These are phyloP conservation scores for Hansenula sp. DNA, from an alignment of 1,139 yeast genomes.

Conservation along the genomic window DNA sequence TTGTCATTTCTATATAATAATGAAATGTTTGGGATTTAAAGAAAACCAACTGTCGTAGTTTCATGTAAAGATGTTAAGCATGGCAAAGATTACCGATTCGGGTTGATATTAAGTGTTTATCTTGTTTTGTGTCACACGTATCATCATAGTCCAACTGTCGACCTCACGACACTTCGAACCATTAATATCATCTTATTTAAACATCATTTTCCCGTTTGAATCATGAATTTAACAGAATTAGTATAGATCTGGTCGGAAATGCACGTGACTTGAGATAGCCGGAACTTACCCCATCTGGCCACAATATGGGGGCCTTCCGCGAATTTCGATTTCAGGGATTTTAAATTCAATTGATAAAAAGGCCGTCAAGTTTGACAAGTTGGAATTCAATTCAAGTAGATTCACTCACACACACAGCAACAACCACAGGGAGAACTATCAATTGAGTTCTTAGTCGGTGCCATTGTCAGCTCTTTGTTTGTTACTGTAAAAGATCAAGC, in stretches of 20 bases:
- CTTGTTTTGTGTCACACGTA: too few relatives aligned
- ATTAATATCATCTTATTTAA: too few relatives aligned
- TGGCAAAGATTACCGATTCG: too few relatives aligned
- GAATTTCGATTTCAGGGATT: neutral
- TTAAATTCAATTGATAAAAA: neutral
- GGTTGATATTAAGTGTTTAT: too few relatives aligned
- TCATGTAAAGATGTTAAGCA: neutral
- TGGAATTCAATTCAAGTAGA: neutral
- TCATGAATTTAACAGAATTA: too few relatives aligned
- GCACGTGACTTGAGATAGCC: too few relatives aligned
- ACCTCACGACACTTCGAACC: too few relatives aligned
- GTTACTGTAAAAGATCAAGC: too few relatives aligned
- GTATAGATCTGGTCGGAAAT: too few relatives aligned
- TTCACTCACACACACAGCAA: neutral
- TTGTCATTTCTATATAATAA: neutral
- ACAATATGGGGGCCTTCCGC: neutral
- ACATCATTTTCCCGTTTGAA: too few relatives aligned
- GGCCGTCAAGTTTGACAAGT: neutral
- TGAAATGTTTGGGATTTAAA: neutral
- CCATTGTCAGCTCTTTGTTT: neutral
- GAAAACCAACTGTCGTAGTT: neutral
- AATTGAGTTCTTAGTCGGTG: neutral
- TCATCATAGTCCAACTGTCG: too few relatives aligned
- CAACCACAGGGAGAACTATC: neutral
- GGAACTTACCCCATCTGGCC: too few relatives aligned